A percentile compares a stretch with the other conserved stretches of the same genome.
Conservation (phyloP, 1,139 yeast species). For the Candida labiduridarum region DNA sequence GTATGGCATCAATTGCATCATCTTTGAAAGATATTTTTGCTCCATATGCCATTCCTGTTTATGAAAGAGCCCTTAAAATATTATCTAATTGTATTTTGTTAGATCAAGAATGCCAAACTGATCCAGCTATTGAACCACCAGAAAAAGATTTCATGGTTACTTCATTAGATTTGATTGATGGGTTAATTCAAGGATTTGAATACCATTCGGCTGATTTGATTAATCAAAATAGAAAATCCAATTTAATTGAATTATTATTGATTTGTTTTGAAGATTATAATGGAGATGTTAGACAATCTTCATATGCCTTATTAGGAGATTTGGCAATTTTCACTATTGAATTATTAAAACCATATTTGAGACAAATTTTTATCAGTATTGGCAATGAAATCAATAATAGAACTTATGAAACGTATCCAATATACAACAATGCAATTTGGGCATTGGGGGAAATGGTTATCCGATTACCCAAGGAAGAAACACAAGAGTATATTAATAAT, state of each 20-base stretch:
- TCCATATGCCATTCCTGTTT: conserved; percentile 90
- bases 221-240: conserved; percentile 30
- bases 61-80: conserved; percentile 73
- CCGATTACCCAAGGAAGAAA: conserved; percentile 50
- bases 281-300: conserved; percentile 89
- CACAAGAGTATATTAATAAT: conserved; percentile 64
- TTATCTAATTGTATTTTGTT: conserved; percentile 67
- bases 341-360: conserved; percentile 58
- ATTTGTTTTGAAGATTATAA: conserved; percentile 75
- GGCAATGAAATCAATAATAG: conserved; percentile 68
- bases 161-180: conserved; percentile 86
- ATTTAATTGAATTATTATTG: conserved; percentile 65
- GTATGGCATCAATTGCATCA: conserved; percentile 90
- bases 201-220: conserved; percentile 62
- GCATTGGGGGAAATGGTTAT: conserved; percentile 84
- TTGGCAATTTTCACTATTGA: conserved; percentile 67
- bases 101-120: conserved; percentile 64
- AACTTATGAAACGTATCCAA: conserved; percentile 55
- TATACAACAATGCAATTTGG: conserved; percentile 92
- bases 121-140: conserved; percentile 74
- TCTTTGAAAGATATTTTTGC: conserved; percentile 82
- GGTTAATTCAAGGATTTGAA: conserved; percentile 87
- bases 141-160: conserved; percentile 92
- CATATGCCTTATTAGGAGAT: conserved; percentile 90
- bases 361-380: conserved; percentile 60